A percentile compares a stretch with the other conserved stretches of the same genome.
These are phyloP conservation scores for Phytophthora sp. DNA, from an alignment of 352 stramenopile species.

Conservation along the genomic window DNA sequence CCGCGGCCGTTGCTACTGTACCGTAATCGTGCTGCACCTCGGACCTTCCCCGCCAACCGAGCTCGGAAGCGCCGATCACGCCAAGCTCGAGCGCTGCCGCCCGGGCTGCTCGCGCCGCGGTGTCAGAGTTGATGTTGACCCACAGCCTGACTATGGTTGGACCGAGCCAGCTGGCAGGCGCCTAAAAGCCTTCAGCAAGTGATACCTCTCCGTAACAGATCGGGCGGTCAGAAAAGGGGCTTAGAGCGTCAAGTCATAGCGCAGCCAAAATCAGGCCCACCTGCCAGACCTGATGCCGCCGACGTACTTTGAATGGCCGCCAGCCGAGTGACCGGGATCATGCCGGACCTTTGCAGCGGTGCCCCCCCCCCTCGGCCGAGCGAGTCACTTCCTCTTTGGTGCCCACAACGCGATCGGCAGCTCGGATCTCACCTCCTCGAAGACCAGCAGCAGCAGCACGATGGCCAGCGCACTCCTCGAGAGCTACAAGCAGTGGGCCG, in stretches of 20 bases:
- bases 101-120: slow-evolving; percentile 8
- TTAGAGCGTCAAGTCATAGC: slow-evolving; percentile 1
- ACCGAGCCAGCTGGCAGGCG: background rate
- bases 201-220: slow-evolving; percentile 20
- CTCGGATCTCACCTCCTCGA: slow-evolving; percentile 9
- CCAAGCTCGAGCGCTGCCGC: background rate
- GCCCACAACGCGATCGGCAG: slow-evolving; percentile 20
- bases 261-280: slow-evolving; percentile 19
- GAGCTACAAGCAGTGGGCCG: slow-evolving; percentile 46
- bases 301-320: slow-evolving; percentile 39
- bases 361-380: slow-evolving; percentile 4
- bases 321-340: slow-evolving; percentile 28
- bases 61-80: background rate
- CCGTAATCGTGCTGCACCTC: background rate
- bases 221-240: background rate
- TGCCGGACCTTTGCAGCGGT: slow-evolving; percentile 22
- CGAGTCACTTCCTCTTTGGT: slow-evolving; percentile 36
- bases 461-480: slow-evolving; percentile 41
- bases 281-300: slow-evolving; percentile 22
- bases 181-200: background rate
- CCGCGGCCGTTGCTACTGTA: background rate
- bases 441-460: slow-evolving; percentile 23
- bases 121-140: slow-evolving; percentile 37
- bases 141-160: background rate
- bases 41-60: too few species aligned